A percentile compares a stretch with the other conserved stretches of the same genome.
These are phyloP conservation scores for Przewalskia tangutica DNA, from an alignment of 257 asterid species.

Conservation along the genomic window DNA sequence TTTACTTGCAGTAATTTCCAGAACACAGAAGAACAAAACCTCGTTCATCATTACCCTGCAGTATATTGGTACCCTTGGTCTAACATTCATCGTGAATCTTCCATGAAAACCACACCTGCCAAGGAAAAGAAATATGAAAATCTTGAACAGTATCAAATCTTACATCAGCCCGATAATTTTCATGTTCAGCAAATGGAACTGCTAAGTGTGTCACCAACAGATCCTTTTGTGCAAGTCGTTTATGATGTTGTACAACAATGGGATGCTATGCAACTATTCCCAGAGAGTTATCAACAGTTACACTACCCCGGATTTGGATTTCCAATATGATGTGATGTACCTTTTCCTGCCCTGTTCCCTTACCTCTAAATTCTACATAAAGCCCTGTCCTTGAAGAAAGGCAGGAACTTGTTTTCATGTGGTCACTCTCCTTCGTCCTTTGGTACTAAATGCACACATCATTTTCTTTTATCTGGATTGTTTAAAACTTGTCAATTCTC, in stretches of 20 bases:
- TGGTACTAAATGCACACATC: background rate
- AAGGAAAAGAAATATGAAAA: background rate
- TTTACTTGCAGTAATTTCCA: conserved; percentile 6
- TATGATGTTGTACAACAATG: conserved; percentile 1
- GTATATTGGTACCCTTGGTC: conserved; percentile 10
- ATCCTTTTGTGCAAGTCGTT: background rate
- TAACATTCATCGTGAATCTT: conserved; percentile 6
- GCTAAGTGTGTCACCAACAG: background rate
- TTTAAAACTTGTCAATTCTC: background rate
- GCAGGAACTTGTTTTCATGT: background rate
- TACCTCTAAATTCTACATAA: background rate
- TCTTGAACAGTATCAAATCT: conserved; percentile 18
- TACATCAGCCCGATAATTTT: conserved; percentile 20
- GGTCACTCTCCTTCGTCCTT: background rate
- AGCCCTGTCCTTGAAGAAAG: background rate
- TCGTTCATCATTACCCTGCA: conserved; percentile 6
- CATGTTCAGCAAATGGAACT: conserved; percentile 6
- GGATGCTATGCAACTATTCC: background rate
- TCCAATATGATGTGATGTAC: conserved; percentile 4
- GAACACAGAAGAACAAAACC: background rate
- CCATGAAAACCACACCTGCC: conserved; percentile 1
- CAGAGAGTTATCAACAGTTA: background rate
- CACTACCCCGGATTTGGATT: background rate
- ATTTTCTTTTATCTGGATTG: background rate
- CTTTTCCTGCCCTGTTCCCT: background rate